Base-by-base conservation (phyloP, 805 yeast genomes). In the Sugiyamaella americana region DNA sequence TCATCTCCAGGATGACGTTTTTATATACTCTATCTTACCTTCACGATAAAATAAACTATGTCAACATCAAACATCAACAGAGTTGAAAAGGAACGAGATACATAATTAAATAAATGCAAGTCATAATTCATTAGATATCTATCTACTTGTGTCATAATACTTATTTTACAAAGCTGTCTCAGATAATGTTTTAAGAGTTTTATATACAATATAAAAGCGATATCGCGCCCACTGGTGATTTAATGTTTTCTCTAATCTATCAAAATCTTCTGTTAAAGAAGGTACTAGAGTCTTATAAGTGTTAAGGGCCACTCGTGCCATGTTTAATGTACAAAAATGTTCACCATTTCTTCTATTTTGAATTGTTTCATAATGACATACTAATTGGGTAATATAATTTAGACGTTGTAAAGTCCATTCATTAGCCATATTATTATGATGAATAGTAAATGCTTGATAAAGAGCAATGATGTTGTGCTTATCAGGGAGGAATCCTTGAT, bases 351-450 rank as follows among this genome's bases (percentile, higher is more conserved):
- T 40, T 20, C 37, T 30, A 23, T 34, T n/a, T 21, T 41, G 16
- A 19, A 16, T 29, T 5, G 21, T 29, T 23, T 44, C 47, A 16
- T 46, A 42, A 5, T 46, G 44, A 38, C 54, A 51, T 5, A 51
- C 35, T 11, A 44, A 23, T n/a, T 51, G 51, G 19, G 54, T 51
- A 18, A 51, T 18, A 26, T 48, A 44, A 29, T 47, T 34, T 5
- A 51, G 46, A 10, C 54, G 39, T 16, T 40, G 30, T 11, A 47
- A 18, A n/a, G 48, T 37, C 51, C 51, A 51, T 34, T 48, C 48
- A 11, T 22, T 24, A 22, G 41, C 34, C 26, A 39, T 22, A 20
- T 20, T 44, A 13, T 20, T 39, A 34, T 29, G 24, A 22, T 46
- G 44, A 23, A 24, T 18, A 32, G 23, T 19, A 35, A 47, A 48